These are phyloP conservation scores for Amanita fuliginea DNA, from an alignment of 768 basidiomycete species.

Conservation along the genomic window DNA sequence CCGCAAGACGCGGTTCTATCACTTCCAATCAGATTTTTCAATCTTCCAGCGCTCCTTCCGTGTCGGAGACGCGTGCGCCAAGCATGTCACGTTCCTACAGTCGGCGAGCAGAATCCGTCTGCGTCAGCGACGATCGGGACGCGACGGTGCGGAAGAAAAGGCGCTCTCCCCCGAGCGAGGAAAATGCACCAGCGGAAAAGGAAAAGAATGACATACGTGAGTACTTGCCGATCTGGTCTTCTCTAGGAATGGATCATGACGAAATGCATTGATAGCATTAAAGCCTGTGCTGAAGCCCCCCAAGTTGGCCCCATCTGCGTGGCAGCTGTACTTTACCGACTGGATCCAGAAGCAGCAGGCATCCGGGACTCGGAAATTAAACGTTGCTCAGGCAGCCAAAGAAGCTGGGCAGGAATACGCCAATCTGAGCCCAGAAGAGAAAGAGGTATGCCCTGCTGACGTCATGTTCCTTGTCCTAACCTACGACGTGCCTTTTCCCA, in stretches of 20 bases:
- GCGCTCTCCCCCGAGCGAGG: slow-evolving; percentile 27
- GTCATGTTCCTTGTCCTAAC: slow-evolving; percentile 18
- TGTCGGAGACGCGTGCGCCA: slow-evolving; percentile 34
- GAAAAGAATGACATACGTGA: slow-evolving; percentile 34
- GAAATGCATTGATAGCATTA: slow-evolving; percentile 29
- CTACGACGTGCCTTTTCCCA: slow-evolving; percentile 21
- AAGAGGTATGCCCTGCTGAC: slow-evolving; percentile 50
- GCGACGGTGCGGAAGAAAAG: slow-evolving; percentile 64
- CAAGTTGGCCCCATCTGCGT: slow-evolving; percentile 87
- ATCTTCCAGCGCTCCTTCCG: slow-evolving; percentile 61
- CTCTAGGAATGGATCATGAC: background rate
- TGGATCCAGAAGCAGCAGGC: slow-evolving; percentile 86
- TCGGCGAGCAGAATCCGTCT: slow-evolving; percentile 56
- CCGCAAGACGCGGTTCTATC: slow-evolving; percentile 35
- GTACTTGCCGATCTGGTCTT: slow-evolving; percentile 12
- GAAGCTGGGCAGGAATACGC: slow-evolving; percentile 91
- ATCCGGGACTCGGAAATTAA: slow-evolving; percentile 72
- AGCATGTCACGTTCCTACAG: slow-evolving; percentile 49
- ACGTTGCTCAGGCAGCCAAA: slow-evolving; percentile 92
- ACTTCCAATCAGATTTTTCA: slow-evolving; percentile 47
- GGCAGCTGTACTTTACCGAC: slow-evolving; percentile 95
- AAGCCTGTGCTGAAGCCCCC: slow-evolving; percentile 81
- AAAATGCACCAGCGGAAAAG: slow-evolving; percentile 23
- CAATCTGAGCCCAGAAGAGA: slow-evolving; percentile 64
- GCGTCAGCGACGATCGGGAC: slow-evolving; percentile 51